Evolutionary conservation across 495 filamentous ascomycete species (phyloP).

Genomic region (Mytilinidion resinicola): DNA sequence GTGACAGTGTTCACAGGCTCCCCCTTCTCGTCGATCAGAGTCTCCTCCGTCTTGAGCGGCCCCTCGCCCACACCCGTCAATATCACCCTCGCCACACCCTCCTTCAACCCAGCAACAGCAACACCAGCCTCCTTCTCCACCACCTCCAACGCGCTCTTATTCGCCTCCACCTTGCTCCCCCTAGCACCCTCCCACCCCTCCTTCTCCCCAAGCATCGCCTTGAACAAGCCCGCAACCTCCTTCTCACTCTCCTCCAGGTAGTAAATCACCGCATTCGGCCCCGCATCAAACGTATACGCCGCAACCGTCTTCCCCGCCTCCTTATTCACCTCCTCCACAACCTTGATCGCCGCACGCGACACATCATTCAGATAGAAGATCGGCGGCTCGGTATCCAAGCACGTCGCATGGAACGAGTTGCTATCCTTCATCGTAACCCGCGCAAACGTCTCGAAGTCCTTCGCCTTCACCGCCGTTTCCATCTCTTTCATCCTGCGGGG

Average conservation of each 20-base stretch:
- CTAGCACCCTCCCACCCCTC: conserved; percentile 46
- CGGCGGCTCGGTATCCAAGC: conserved; percentile 88
- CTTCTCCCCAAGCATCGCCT: conserved; percentile 41
- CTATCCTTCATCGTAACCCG: conserved; percentile 91
- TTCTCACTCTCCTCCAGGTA: conserved; percentile 72
- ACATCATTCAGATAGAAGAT: conserved; percentile 99
- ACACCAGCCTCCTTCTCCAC: conserved; percentile 42
- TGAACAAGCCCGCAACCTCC: conserved; percentile 65
- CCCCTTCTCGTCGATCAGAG: conserved; percentile 67
- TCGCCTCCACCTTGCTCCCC: conserved; percentile 45
- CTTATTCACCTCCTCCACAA: conserved; percentile 80
- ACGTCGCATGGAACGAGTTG: conserved; percentile 93
- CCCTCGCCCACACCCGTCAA: conserved; percentile 88
- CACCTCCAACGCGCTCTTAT: conserved; percentile 40
- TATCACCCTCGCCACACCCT: conserved; percentile 82
- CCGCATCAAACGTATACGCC: conserved; percentile 97
- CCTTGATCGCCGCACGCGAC: conserved; percentile 71
- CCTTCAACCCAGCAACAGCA: conserved; percentile 54
- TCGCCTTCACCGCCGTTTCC: conserved; percentile 67
- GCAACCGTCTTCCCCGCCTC: conserved; percentile 63
- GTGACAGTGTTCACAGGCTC: conserved; percentile 26
- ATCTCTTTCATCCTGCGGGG: conserved; percentile 80
- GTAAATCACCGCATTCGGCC: conserved; percentile 94
- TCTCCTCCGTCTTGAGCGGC: conserved; percentile 68
- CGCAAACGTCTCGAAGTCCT: conserved; percentile 82